Evolutionary conservation across 805 yeast genomes (phyloP).

Genomic region (Saccharomycopsis javanensis): DNA sequence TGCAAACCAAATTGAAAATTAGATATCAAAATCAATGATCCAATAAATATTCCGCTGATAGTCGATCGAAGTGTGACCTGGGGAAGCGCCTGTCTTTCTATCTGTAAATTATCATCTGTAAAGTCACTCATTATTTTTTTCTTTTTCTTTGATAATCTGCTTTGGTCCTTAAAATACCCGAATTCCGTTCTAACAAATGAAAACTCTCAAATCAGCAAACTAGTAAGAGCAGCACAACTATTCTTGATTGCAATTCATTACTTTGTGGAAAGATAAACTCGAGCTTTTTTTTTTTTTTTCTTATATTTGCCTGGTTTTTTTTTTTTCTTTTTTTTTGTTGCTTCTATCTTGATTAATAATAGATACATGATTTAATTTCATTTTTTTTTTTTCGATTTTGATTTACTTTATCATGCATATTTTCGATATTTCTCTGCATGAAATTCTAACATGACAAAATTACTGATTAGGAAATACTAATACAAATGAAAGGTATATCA

Average conservation of each 20-base stretch:
- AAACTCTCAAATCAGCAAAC: too few relatives aligned
- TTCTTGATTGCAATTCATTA: too few relatives aligned
- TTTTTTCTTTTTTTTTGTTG: not conserved
- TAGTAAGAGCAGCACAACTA: too few relatives aligned
- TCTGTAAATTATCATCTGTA: not conserved
- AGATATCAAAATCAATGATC: slow-evolving; percentile 75
- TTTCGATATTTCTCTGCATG: not conserved
- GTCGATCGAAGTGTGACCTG: slow-evolving; percentile 72
- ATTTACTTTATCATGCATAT: not conserved
- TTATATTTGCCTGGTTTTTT: not conserved
- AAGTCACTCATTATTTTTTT: not conserved
- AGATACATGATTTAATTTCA: too few relatives aligned
- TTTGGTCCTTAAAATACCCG: too few relatives aligned
- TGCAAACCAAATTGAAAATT: slow-evolving; percentile 95
- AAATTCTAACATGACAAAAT: not conserved
- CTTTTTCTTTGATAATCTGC: too few relatives aligned
- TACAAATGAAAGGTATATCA: too few relatives aligned
- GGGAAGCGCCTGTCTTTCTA: slow-evolving; percentile 40
- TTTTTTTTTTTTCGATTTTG: not conserved
- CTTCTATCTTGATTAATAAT: not conserved
- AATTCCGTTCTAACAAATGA: too few relatives aligned
- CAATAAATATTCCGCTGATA: slow-evolving; percentile 70
- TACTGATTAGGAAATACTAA: not conserved
- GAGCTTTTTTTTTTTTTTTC: not conserved
- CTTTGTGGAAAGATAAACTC: too few relatives aligned